These are phyloP conservation scores for Pseudogymnoascus sp. DNA, from an alignment of 2,329 filamentous ascomycete genomes.

Conservation along the genomic window DNA sequence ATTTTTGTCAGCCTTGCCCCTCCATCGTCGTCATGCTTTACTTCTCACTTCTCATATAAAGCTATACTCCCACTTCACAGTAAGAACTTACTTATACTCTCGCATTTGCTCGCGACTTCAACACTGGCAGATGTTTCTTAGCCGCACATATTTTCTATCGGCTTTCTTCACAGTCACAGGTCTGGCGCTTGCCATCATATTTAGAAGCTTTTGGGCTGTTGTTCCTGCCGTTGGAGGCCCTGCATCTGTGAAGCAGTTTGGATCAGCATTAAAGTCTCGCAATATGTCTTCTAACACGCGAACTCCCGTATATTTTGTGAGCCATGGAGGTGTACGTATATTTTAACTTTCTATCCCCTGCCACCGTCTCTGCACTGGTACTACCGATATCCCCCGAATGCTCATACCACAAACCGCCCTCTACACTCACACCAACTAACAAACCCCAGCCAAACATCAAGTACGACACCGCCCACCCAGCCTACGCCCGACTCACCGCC, in stretches of 20 bases:
- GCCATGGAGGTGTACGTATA: slow-evolving; percentile 22
- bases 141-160: neutral
- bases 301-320: slow-evolving; percentile 23
- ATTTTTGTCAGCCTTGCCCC: neutral
- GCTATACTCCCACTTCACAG: neutral
- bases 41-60: neutral
- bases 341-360: neutral
- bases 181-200: neutral
- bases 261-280: neutral
- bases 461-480: slow-evolving; percentile 61
- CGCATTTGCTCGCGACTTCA: neutral
- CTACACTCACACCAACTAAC: neutral
- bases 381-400: neutral
- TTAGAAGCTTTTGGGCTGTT: neutral
- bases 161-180: neutral
- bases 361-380: neutral
- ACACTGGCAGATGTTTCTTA: neutral
- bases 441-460: slow-evolving; percentile 51
- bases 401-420: neutral
- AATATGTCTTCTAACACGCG: slow-evolving; percentile 15
- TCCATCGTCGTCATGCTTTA: neutral
- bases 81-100: neutral
- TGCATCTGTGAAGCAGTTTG: neutral
- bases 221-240: neutral
- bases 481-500: slow-evolving; percentile 53